Base-by-base conservation (phyloP, 176 grass and related monocot species). In the Pharus latifolius region DNA sequence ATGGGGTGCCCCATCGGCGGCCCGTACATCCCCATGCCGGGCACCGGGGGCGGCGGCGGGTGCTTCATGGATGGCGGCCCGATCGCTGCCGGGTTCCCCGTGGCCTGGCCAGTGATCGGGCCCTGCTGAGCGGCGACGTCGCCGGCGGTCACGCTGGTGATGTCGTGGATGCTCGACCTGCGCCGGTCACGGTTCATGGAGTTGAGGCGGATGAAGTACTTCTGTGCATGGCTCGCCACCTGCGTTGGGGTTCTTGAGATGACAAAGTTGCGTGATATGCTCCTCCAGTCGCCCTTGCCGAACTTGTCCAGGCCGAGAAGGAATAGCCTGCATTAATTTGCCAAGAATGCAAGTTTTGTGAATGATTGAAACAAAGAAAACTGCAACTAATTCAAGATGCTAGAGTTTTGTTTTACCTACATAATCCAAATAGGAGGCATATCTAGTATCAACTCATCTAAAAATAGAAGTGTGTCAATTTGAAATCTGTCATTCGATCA, bases 191-290 rank as follows among this genome's bases (percentile, higher is more conserved):
- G 73, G 76, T 86, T 99, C 79, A 91, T 91, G 38, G 95, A 99
- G 76, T 91, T 94, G 41, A 91, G 67, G 30, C 95, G 87, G 82
- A 94, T 94, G 76, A 99, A 99, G 78, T 99, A 94, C 53, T 99
- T 99, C 72, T 99, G 95, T 2, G 95, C 95, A 70, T 94, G 96
- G 72, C 90, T 94, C 7, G 96, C 96, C 30, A 99, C 96, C 80
- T 99, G 96, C 72, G 96, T 95, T 10, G 96, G 96, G 26, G 96
- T 94, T 58, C 96, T 85, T 13, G 96, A 99, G 60, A 88, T 86
- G 53, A 99, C 90, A 45, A 91, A 99, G 60, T 94, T 99, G 57
- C 96, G 84, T 18, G 96, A 99, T 80, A 99, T 99, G 84, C 96
- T 99, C 69, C 96, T 69, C 96, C 90, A 99, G 51, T 99, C 96